Evolutionary conservation across 139 green algal genomes (phyloP).

Genomic region (Micromonas pusilla): DNA sequence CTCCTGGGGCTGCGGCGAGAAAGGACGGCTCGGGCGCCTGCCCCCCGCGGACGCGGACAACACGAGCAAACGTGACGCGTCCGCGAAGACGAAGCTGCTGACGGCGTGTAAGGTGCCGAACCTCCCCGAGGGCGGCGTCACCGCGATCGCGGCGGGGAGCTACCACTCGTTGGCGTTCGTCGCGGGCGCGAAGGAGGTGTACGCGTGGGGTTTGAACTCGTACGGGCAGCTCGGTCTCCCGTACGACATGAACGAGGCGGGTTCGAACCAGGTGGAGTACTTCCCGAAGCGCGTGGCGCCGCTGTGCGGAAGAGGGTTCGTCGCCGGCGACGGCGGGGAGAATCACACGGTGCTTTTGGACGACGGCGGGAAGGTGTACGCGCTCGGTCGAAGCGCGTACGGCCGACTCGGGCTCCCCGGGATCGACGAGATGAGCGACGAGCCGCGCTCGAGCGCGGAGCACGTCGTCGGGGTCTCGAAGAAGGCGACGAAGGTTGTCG

Average conservation of each 20-base stretch:
- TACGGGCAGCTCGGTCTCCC: conserved; percentile 22
- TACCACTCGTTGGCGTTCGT: conserved; percentile 15
- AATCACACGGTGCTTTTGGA: conserved; percentile 24
- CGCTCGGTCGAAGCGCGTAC: conserved; percentile 15
- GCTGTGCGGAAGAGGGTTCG: neutral
- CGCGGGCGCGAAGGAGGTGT: conserved; percentile 2
- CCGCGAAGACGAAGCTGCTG: neutral
- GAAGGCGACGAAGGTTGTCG: neutral
- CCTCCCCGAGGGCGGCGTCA: neutral
- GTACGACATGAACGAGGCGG: neutral
- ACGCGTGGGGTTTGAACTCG: conserved; percentile 25
- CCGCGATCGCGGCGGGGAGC: neutral
- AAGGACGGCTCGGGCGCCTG: conserved; percentile 30
- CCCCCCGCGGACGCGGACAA: neutral
- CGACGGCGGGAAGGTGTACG: conserved; percentile 12
- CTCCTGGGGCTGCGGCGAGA: conserved; percentile 30
- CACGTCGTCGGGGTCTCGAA: neutral
- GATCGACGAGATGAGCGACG: conserved; percentile 1
- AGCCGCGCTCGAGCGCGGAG: neutral
- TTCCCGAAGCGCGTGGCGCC: neutral
- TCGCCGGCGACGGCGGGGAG: conserved; percentile 16
- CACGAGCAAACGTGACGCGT: neutral
- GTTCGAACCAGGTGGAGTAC: neutral
- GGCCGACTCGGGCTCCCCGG: conserved; percentile 10
- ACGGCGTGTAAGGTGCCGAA: conserved; percentile 1